phyloP scores from a whole-genome alignment of 352 stramenopile genomes.

The Phytophthora hibernalis region DNA sequence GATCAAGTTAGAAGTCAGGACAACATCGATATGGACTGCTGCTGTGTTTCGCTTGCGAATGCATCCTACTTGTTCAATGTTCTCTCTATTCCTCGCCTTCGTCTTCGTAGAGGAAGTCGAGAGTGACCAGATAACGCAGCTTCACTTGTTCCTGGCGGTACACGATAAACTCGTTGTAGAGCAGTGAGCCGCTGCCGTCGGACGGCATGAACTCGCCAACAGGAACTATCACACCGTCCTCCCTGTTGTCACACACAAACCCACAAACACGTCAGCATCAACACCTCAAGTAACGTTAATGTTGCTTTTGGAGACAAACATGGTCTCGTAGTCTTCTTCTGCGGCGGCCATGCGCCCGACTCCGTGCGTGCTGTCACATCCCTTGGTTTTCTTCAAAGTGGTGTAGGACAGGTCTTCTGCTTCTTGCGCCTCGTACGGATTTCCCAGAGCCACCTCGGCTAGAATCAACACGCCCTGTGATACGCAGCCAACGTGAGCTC shows the following conservation, averaged over 20 bases:
- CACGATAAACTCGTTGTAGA: slow-evolving; percentile 85
- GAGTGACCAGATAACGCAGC: slow-evolving; percentile 64
- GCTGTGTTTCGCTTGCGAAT: slow-evolving; percentile 21
- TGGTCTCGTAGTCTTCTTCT: slow-evolving; percentile 50
- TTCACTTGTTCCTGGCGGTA: slow-evolving; percentile 75
- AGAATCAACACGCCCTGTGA: slow-evolving; percentile 65
- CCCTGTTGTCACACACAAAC: slow-evolving; percentile 24
- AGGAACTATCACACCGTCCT: slow-evolving; percentile 62
- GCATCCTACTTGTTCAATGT: slow-evolving; percentile 7
- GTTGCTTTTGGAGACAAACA: slow-evolving; percentile 31
- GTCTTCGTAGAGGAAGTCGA: slow-evolving; percentile 59
- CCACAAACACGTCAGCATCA: background rate
- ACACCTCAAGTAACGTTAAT: background rate
- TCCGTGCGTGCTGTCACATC: slow-evolving; percentile 60
- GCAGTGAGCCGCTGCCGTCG: slow-evolving; percentile 53
- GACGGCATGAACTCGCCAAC: slow-evolving; percentile 62
- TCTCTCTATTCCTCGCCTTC: slow-evolving; percentile 23
- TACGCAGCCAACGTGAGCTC: background rate
- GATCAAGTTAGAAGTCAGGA: slow-evolving; percentile 54
- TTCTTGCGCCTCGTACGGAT: slow-evolving; percentile 49
- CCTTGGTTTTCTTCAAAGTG: slow-evolving; percentile 38
- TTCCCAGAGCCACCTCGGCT: slow-evolving; percentile 70
- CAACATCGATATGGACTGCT: slow-evolving; percentile 37
- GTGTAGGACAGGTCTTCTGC: slow-evolving; percentile 67
- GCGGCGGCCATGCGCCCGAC: slow-evolving; percentile 64